A percentile compares a stretch with the other conserved stretches of the same genome.
phyloP scores from a whole-genome alignment of 306 rosid genomes.

The Astragalus membranaceus region DNA sequence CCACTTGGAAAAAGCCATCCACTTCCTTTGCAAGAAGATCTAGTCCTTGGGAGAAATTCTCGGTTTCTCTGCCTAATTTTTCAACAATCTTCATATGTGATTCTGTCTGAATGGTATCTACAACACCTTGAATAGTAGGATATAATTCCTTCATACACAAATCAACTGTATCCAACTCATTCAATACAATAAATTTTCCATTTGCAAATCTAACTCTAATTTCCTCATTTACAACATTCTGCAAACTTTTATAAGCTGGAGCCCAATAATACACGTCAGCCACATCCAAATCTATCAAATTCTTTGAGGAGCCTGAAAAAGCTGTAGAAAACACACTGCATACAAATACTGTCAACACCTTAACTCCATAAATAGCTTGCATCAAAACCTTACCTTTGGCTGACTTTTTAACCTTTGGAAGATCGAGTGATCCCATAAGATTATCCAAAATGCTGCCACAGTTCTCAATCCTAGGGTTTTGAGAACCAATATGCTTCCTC shows the following conservation, averaged over 20 bases:
- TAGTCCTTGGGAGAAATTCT: conserved; percentile 59
- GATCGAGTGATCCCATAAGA: conserved; percentile 55
- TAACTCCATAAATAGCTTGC: conserved; percentile 84
- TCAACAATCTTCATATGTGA: conserved; percentile 26
- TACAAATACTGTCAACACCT: conserved; percentile 64
- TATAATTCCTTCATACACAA: conserved; percentile 47
- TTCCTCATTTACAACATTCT: conserved; percentile 53
- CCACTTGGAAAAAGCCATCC: conserved; percentile 67
- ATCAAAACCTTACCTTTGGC: conserved; percentile 77
- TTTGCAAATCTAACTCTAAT: conserved; percentile 37
- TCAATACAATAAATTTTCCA: conserved; percentile 41
- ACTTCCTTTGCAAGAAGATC: conserved; percentile 82
- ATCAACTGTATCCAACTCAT: conserved; percentile 71
- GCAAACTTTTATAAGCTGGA: conserved; percentile 52
- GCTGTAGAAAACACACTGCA: conserved; percentile 59
- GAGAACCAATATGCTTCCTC: conserved; percentile 53
- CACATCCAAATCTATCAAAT: conserved; percentile 42
- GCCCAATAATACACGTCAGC: conserved; percentile 64
- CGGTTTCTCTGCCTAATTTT: conserved; percentile 40
- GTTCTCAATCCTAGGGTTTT: conserved; percentile 58
- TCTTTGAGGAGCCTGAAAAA: conserved; percentile 59
- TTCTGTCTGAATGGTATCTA: conserved; percentile 23
- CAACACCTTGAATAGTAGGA: conserved; percentile 52
- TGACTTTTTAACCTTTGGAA: conserved; percentile 80
- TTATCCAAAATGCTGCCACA: conserved; percentile 51